phyloP scores from a whole-genome alignment of 371 early-diverging fungal genomes.

The Actinomucor elegans region DNA sequence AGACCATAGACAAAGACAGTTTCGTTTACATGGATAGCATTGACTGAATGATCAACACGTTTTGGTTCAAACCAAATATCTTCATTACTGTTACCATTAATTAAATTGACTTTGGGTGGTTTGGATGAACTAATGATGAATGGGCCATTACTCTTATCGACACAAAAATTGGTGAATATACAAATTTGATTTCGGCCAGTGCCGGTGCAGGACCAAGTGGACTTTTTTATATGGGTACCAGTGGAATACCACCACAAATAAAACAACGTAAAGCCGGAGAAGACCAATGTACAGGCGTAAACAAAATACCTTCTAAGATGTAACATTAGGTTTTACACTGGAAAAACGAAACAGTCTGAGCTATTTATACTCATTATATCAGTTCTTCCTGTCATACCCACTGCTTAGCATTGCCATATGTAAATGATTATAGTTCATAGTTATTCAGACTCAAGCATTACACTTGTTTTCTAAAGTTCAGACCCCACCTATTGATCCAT shows the following conservation, averaged over 20 bases:
- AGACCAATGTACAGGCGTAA: neutral
- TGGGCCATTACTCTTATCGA: conserved; percentile 18
- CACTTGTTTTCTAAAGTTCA: no score
- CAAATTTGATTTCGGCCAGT: conserved; percentile 20
- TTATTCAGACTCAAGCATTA: no score
- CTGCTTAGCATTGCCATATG: no score
- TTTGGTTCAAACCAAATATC: conserved; percentile 43
- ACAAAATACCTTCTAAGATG: neutral
- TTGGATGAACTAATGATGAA: conserved; percentile 12
- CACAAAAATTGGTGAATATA: conserved; percentile 28
- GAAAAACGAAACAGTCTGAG: no score
- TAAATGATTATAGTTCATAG: no score
- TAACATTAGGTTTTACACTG: no score
- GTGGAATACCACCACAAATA: conserved; percentile 3
- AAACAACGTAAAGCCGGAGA: neutral
- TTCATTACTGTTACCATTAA: conserved; percentile 26
- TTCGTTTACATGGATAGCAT: conserved; percentile 32
- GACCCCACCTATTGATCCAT: no score
- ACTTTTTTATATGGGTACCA: neutral
- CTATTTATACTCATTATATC: no score
- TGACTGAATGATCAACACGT: neutral
- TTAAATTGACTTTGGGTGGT: conserved; percentile 38
- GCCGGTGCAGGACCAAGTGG: conserved; percentile 27
- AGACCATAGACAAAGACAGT: conserved; percentile 52
- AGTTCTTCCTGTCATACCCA: no score